Percentiles rank a stretch among this genome's conserved stretches.
Conservation (phyloP, 371 early-diverging fungal species). For the Saksenaea vasiformis region DNA sequence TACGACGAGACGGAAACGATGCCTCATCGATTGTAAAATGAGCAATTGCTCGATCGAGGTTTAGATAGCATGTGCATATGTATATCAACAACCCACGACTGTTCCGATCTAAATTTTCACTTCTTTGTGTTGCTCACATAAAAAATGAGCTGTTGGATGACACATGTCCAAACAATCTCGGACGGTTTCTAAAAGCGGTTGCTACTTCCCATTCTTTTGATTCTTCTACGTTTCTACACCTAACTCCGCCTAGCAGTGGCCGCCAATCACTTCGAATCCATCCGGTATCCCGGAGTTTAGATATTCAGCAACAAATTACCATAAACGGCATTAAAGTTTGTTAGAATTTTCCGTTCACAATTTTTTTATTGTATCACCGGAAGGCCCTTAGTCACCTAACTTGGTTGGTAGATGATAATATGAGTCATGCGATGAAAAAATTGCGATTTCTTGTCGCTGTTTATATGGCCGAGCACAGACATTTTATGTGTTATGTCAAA, state of each 20-base stretch:
- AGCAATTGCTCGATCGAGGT: too few relatives aligned
- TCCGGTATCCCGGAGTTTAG: neutral
- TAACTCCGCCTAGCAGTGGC: neutral
- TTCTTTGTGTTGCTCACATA: neutral
- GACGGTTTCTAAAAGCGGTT: constrained; percentile 5
- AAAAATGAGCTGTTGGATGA: neutral
- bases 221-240: neutral
- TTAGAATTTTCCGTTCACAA: neutral
- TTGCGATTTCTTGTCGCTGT: neutral
- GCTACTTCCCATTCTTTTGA: neutral
- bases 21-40: too few relatives aligned
- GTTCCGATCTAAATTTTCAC: neutral
- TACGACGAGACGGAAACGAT: too few relatives aligned
- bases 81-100: neutral
- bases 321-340: neutral
- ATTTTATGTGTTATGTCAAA: neutral
- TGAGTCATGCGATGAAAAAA: constrained; percentile 2
- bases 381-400: constrained; percentile 1
- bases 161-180: neutral
- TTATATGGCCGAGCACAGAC: neutral
- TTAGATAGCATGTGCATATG: too few relatives aligned
- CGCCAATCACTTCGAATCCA: neutral
- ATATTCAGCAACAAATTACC: neutral
- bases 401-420: neutral
- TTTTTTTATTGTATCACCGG: neutral